Evolutionary conservation across 345 rosid species (phyloP).

Genomic region (Noccaea bulbosa): DNA sequence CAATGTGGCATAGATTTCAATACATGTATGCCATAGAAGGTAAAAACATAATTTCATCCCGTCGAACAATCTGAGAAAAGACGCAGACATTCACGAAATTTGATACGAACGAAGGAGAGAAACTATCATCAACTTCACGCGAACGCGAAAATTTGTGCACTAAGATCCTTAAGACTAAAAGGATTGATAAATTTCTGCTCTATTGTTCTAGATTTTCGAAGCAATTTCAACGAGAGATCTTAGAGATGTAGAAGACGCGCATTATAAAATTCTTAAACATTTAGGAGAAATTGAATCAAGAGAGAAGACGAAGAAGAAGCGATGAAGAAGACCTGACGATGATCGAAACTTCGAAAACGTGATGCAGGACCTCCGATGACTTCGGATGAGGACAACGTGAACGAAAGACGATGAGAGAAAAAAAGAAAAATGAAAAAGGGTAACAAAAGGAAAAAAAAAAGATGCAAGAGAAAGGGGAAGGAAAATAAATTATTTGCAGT

Average conservation of each 20-base stretch:
- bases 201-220: not conserved
- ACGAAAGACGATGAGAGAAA: constrained; percentile 36
- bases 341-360: constrained; percentile 13
- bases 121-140: not conserved
- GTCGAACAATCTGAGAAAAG: constrained; percentile 1
- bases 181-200: not conserved
- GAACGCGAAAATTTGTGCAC: not conserved
- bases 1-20: constrained; percentile 12
- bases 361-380: constrained; percentile 41
- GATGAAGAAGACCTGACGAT: constrained; percentile 22
- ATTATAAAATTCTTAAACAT: constrained; percentile 20
- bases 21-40: not conserved
- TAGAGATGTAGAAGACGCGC: constrained; percentile 7
- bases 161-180: not conserved
- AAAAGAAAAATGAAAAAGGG: not conserved
- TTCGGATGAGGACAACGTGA: constrained; percentile 32
- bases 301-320: not conserved
- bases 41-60: not conserved
- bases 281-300: constrained; percentile 4
- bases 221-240: constrained; percentile 22
- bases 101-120: not conserved
- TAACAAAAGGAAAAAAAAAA: not conserved
- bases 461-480: constrained; percentile 6
- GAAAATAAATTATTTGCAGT: constrained; percentile 14
- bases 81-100: not conserved